phyloP scores from a whole-genome alignment of 2,329 filamentous ascomycete species.

The Colletotrichum echinochloae region DNA sequence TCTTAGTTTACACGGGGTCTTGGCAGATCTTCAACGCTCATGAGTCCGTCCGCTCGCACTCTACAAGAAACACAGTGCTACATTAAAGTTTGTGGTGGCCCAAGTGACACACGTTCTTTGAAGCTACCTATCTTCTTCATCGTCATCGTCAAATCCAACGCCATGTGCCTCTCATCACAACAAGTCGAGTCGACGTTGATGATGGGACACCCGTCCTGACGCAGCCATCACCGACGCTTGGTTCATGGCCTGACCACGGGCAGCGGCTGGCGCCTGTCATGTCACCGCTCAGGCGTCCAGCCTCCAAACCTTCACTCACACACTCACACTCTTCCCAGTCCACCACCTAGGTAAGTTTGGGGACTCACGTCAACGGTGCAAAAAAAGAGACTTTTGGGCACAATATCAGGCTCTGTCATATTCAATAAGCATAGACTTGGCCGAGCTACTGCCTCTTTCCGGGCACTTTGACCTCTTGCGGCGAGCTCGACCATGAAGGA shows the following conservation, averaged over 20 bases:
- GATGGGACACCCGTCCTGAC: neutral
- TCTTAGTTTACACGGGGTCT: neutral
- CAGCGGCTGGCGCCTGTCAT: neutral
- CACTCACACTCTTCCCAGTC: no score
- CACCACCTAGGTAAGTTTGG: neutral
- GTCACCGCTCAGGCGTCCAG: neutral
- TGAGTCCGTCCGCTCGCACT: neutral
- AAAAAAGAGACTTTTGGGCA: neutral
- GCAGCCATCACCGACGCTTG: conserved; percentile 3
- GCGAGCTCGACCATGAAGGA: neutral
- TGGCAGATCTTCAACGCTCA: neutral
- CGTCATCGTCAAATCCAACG: neutral
- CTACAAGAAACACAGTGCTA: neutral
- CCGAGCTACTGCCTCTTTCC: neutral
- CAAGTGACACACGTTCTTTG: neutral
- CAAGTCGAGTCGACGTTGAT: neutral
- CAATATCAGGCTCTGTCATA: neutral
- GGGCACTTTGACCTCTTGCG: neutral
- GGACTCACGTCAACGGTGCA: neutral
- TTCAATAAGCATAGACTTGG: neutral
- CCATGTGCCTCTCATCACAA: neutral
- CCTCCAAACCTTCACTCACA: neutral
- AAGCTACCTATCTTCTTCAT: neutral
- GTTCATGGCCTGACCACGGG: neutral
- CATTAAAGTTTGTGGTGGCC: neutral